These are phyloP conservation scores for Viola odorata DNA, from an alignment of 345 rosid species.

Conservation along the genomic window DNA sequence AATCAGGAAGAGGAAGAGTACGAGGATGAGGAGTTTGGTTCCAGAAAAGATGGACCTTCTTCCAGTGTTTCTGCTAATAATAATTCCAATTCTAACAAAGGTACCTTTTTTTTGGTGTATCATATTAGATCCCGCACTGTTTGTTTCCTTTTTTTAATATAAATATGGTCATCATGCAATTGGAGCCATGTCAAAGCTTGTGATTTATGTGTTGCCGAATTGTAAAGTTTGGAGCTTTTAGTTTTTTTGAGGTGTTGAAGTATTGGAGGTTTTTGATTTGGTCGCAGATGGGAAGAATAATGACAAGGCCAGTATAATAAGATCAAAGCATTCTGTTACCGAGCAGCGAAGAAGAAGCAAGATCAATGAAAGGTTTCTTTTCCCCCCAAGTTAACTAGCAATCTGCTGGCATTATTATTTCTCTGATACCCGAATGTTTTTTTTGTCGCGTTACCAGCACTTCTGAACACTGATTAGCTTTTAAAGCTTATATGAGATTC, in stretches of 20 bases:
- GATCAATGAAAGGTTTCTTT: slow-evolving; percentile 78
- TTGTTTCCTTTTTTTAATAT: slow-evolving; percentile 6
- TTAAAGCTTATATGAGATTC: no score
- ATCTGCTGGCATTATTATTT: no score
- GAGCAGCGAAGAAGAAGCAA: slow-evolving; percentile 96
- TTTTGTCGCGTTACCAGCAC: no score
- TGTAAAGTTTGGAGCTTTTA: not conserved
- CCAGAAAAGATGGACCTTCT: slow-evolving; percentile 56
- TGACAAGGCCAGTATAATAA: slow-evolving; percentile 66
- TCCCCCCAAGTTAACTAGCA: no score
- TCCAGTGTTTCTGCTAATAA: slow-evolving; percentile 21
- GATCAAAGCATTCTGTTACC: slow-evolving; percentile 93
- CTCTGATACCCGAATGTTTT: no score
- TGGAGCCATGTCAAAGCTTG: no score
- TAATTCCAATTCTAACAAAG: slow-evolving; percentile 33
- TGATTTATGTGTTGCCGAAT: not conserved
- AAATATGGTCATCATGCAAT: not conserved
- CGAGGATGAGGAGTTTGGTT: slow-evolving; percentile 66
- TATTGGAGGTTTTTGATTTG: slow-evolving; percentile 13
- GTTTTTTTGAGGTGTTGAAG: not conserved
- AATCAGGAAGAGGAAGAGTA: slow-evolving; percentile 62
- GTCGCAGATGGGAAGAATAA: slow-evolving; percentile 60
- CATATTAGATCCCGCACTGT: slow-evolving; percentile 32
- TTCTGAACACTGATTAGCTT: no score
- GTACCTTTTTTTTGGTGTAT: slow-evolving; percentile 12